Evolutionary conservation across 768 basidiomycete species (phyloP).

Genomic region (Myochromella boudieri): DNA sequence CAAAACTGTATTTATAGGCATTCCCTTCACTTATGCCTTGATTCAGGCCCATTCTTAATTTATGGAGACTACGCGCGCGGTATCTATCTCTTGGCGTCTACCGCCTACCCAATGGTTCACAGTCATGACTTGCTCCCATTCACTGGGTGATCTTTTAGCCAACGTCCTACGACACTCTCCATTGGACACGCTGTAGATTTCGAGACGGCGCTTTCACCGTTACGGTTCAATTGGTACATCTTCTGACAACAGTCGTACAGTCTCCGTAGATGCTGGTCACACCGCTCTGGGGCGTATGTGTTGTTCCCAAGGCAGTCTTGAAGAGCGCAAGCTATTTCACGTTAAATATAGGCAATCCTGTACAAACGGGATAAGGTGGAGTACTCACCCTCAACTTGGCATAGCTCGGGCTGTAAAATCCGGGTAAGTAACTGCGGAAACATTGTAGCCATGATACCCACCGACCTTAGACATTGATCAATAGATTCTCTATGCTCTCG

Average conservation of each 20-base stretch:
- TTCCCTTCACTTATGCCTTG: no score
- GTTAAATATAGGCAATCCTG: not conserved
- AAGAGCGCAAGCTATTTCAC: constrained; percentile 16
- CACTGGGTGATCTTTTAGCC: constrained; percentile 16
- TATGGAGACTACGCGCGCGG: no score
- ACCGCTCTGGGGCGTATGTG: constrained; percentile 17
- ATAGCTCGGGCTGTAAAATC: constrained; percentile 7
- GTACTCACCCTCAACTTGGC: constrained; percentile 10
- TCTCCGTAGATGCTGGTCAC: constrained; percentile 10
- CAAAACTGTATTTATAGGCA: no score
- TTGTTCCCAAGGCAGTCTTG: constrained; percentile 16
- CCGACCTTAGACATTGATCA: constrained; percentile 5
- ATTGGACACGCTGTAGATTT: constrained; percentile 19
- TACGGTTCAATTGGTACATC: constrained; percentile 10
- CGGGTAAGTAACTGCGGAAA: not conserved
- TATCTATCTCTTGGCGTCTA: no score
- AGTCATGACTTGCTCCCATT: not conserved
- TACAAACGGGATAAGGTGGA: not conserved
- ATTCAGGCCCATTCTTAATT: no score
- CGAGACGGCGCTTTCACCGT: not conserved
- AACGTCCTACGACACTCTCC: constrained; percentile 12
- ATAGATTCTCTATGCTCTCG: no score
- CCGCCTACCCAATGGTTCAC: not conserved
- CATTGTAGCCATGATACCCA: not conserved
- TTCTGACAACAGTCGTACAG: constrained; percentile 19